phyloP scores from a whole-genome alignment of 1,284 basidiomycete species.

The Malassezia globosa region DNA sequence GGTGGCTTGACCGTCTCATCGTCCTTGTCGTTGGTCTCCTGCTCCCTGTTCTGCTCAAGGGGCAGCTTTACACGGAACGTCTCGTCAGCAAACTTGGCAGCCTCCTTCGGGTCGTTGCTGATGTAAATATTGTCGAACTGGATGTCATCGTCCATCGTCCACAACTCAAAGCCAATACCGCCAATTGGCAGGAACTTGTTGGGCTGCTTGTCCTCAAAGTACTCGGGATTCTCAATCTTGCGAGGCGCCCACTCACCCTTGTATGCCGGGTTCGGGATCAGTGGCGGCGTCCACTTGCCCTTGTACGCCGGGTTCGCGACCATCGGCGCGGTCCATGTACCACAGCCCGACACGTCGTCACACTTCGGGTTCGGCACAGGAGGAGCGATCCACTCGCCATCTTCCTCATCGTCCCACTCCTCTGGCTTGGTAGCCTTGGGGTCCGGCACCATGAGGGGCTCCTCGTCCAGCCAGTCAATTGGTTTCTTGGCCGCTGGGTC shows the following conservation, averaged over 20 bases:
- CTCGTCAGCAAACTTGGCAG: slow-evolving; percentile 33
- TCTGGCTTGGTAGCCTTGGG: slow-evolving; percentile 93
- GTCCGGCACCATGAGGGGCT: slow-evolving; percentile 70
- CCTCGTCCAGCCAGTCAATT: slow-evolving; percentile 87
- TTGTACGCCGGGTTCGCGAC: slow-evolving; percentile 97
- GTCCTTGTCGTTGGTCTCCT: slow-evolving; percentile 17
- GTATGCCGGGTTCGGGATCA: slow-evolving; percentile 56
- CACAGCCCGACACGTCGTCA: slow-evolving; percentile 78
- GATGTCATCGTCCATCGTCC: slow-evolving; percentile 46
- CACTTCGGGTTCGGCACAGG: slow-evolving; percentile 66
- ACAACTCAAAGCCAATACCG: slow-evolving; percentile 44
- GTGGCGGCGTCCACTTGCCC: slow-evolving; percentile 81
- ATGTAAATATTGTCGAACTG: slow-evolving; percentile 47
- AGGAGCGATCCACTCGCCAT: slow-evolving; percentile 94
- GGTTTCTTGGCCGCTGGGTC: slow-evolving; percentile 82
- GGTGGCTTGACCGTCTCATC: slow-evolving; percentile 18
- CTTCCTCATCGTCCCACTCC: slow-evolving; percentile 99
- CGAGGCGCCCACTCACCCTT: slow-evolving; percentile 40
- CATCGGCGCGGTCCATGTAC: slow-evolving; percentile 77
- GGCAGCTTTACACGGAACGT: slow-evolving; percentile 38
- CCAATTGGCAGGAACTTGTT: slow-evolving; percentile 57
- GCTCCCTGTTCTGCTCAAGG: slow-evolving; percentile 37
- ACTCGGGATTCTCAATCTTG: slow-evolving; percentile 62
- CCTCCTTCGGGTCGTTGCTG: slow-evolving; percentile 36
- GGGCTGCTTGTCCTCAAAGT: slow-evolving; percentile 77